Conservation (phyloP, 208 protist genomes). For the Acanthamoeba lenticulata region DNA sequence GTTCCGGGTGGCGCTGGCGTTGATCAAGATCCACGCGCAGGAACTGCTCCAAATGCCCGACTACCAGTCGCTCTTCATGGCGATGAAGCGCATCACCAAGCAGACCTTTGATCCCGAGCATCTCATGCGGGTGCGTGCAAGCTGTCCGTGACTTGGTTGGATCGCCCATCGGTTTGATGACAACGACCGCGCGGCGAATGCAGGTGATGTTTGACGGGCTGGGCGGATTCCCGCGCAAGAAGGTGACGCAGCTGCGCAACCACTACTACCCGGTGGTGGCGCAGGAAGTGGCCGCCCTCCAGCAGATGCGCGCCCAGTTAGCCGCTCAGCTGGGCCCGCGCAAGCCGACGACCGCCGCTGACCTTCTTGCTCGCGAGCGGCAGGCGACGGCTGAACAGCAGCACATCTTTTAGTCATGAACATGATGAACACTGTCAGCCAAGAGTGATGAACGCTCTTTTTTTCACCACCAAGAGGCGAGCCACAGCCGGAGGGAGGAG, state of each 20-base stretch:
- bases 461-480: too few relatives aligned
- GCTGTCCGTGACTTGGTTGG: background rate
- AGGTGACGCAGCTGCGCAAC: conserved; percentile 36
- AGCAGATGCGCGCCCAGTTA: conserved; percentile 20
- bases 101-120: background rate
- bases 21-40: conserved; percentile 78
- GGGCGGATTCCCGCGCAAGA: conserved; percentile 21
- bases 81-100: conserved; percentile 40
- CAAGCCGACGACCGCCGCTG: background rate
- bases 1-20: conserved; percentile 71
- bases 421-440: too few relatives aligned
- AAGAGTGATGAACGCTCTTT: too few relatives aligned
- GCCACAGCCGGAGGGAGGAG: too few relatives aligned
- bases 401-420: too few relatives aligned
- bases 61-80: conserved; percentile 41
- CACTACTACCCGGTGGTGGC: conserved; percentile 9
- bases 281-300: conserved; percentile 4
- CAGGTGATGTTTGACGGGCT: conserved; percentile 47
- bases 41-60: conserved; percentile 57
- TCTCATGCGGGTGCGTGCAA: background rate
- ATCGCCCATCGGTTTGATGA: background rate
- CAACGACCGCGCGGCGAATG: background rate
- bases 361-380: background rate
- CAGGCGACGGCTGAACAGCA: too few relatives aligned
- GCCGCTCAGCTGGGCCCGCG: background rate